Conservation (phyloP, 345 rosid genomes). For the Nephelium lappaceum region DNA sequence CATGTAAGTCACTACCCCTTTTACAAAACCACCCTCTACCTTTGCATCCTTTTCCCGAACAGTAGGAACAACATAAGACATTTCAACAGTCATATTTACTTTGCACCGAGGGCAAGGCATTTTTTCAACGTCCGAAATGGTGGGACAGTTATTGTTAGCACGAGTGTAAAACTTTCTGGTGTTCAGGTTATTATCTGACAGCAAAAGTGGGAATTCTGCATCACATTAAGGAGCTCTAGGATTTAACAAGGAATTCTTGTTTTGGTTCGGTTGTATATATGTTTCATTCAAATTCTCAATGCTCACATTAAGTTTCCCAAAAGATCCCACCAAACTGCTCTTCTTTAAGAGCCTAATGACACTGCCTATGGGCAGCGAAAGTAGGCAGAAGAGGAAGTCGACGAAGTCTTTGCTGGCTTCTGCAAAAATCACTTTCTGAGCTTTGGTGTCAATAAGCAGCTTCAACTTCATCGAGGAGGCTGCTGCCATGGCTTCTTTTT, state of each 20-base stretch:
- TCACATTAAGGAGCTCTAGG: background rate
- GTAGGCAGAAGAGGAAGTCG: constrained; percentile 14
- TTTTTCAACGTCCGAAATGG: too few relatives aligned
- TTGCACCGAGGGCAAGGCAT: too few relatives aligned
- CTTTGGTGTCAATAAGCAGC: constrained; percentile 21
- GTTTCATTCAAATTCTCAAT: constrained; percentile 13
- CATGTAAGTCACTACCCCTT: constrained; percentile 33
- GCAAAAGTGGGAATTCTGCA: background rate
- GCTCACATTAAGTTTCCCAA: constrained; percentile 21
- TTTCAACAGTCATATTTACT: too few relatives aligned
- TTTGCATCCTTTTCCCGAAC: background rate
- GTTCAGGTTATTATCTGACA: background rate
- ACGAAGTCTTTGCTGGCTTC: constrained; percentile 34
- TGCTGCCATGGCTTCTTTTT: background rate
- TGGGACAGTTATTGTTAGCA: background rate
- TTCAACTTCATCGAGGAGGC: background rate
- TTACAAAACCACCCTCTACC: constrained; percentile 34
- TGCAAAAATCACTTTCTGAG: constrained; percentile 20
- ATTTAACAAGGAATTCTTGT: background rate
- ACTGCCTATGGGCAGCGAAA: constrained; percentile 25
- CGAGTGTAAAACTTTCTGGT: background rate
- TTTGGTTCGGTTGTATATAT: background rate
- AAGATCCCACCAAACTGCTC: constrained; percentile 20
- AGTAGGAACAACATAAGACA: too few relatives aligned
- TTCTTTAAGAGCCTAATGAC: constrained; percentile 13